A percentile compares a stretch with the other conserved stretches of the same genome.
Conservation (phyloP, 2,329 filamentous ascomycete genomes). For the Chalaropsis ovoidea region DNA sequence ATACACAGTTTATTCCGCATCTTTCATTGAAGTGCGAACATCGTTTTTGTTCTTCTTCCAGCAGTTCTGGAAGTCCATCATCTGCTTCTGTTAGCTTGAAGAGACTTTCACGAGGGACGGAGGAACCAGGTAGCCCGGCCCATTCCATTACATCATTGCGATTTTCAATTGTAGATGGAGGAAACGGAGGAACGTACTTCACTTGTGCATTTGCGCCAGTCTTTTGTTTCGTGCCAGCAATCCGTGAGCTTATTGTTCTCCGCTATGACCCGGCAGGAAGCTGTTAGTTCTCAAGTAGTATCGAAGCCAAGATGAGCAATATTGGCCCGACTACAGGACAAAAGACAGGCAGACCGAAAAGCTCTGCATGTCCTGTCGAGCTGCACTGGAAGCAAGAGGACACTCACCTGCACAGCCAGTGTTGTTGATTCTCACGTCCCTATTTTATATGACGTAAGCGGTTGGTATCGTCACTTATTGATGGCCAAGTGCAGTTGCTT, state of each 20-base stretch:
- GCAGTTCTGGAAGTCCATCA: constrained; percentile 79
- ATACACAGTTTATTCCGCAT: constrained; percentile 37
- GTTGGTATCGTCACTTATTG: background rate
- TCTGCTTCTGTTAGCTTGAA: constrained; percentile 43
- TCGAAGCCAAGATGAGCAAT: constrained; percentile 1
- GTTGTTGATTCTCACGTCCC: constrained; percentile 96
- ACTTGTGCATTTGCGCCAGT: constrained; percentile 79
- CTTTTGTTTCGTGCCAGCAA: constrained; percentile 91
- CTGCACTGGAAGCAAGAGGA: background rate
- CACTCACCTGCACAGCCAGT: constrained; percentile 80
- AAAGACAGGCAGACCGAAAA: background rate
- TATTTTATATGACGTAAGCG: constrained; percentile 33
- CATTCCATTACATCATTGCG: background rate
- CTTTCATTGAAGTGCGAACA: constrained; percentile 65
- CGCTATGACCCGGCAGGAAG: constrained; percentile 40
- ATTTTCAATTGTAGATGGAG: background rate
- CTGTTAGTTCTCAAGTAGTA: background rate
- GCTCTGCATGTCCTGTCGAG: background rate
- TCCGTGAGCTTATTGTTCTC: constrained; percentile 88
- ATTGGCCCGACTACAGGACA: background rate
- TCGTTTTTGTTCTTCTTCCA: constrained; percentile 90
- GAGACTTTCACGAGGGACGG: background rate
- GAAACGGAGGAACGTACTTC: constrained; percentile 54
- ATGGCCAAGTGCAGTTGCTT: background rate
- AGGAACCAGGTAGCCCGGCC: background rate